Evolutionary conservation across 129 eudicot species (phyloP).

Genomic region (Silybum marianum): DNA sequence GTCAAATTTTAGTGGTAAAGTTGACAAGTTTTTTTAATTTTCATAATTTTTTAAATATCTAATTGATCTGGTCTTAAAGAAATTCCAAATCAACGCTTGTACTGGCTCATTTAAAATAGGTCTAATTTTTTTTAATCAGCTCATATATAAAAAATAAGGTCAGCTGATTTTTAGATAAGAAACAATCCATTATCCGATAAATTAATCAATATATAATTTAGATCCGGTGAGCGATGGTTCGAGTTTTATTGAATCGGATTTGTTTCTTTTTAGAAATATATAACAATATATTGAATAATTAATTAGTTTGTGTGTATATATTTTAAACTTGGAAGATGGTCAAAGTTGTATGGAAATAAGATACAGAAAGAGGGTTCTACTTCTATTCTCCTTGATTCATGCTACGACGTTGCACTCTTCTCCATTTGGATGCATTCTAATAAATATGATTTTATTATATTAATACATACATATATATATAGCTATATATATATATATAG

Average conservation of each 20-base stretch:
- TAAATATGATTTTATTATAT: background rate
- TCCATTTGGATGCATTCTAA: background rate
- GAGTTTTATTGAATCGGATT: background rate
- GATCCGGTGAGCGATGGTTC: background rate
- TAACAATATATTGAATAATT: background rate
- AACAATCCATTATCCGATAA: too few species aligned
- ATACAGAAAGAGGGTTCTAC: background rate
- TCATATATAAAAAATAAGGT: too few species aligned
- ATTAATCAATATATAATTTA: background rate
- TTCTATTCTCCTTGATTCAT: conserved; percentile 2
- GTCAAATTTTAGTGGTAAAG: too few species aligned
- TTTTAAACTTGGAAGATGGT: background rate
- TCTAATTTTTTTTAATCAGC: too few species aligned
- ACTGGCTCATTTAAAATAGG: too few species aligned
- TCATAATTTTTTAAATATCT: too few species aligned
- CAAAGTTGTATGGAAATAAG: background rate
- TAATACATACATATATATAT: too few species aligned
- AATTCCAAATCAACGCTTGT: too few species aligned
- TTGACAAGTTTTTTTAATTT: too few species aligned
- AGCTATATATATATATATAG: too few species aligned
- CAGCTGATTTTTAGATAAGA: too few species aligned
- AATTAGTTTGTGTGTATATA: background rate
- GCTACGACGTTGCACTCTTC: background rate
- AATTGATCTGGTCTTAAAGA: too few species aligned
- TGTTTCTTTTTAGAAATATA: background rate